Base-by-base conservation (phyloP, 1,139 yeast species). In the Diutina sp. region DNA sequence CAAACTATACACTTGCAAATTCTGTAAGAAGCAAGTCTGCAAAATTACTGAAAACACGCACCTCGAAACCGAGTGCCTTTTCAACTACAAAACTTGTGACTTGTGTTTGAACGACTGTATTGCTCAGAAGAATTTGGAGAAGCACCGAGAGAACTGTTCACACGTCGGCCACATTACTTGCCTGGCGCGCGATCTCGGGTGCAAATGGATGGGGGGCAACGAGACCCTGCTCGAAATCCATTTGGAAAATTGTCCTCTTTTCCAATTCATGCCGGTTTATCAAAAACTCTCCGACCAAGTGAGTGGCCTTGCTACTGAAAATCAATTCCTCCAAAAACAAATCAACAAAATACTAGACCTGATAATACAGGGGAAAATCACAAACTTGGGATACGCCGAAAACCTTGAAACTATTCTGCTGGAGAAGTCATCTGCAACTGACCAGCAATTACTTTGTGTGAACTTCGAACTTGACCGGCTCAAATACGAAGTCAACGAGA, bases 361-460 rank as follows among this genome's bases (percentile, higher is more conserved):
- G 55, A 70, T 79, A 6, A 69, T 77, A 4, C 82, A 76, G 59
- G 84, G 84, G 0, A 78, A 74, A 61, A 66, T 80, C 41, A 76
- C 82, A 6, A 80, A 80, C 61, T 64, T 79, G 28, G 84, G 84
- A 0, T 78, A 77, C 61, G 70, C 72, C 56, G 76, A 78, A 57
- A 72, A 74, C 2, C 62, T 77, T 16, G 82, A 78, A 63, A 83
- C 78, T 59, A 73, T 78, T 53, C 60, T 64, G 18, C 62, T 65
- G 35, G 45, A 41, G 1, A 14, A 21, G 8, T 12, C 25, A 8
- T 14, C 25, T 16, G 50, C 50, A 9, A 46, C 50, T 11, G 55
- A 41, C 28, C 47, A 44, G 14, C 41, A 44, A 12, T n/a, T 53
- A 6, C 41, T 53, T 29, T 25, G 46, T 6, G 28, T 75, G 56